Evolutionary conservation across 1,284 basidiomycete genomes (phyloP).

Genomic region (Ustilago hordei): DNA sequence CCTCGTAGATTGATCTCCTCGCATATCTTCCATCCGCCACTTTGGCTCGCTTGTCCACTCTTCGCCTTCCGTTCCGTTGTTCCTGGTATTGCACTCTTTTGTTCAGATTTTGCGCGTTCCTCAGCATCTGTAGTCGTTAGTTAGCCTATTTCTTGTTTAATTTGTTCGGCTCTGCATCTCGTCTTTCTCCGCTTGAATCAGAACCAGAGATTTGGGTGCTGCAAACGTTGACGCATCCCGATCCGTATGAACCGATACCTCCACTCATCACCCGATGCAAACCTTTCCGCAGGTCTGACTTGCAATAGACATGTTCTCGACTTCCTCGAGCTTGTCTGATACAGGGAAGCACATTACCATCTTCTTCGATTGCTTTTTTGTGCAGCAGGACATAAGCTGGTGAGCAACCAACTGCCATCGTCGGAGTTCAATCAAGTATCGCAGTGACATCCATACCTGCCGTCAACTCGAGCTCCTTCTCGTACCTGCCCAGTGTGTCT

Average conservation of each 20-base stretch:
- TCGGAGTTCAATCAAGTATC: conserved; percentile 1
- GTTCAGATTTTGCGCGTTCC: conserved; percentile 17
- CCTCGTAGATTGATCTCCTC: conserved; percentile 26
- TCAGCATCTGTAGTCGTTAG: background rate
- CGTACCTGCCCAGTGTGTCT: conserved; percentile 33
- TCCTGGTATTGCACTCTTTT: conserved; percentile 14
- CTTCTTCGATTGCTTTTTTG: background rate
- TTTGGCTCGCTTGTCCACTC: background rate
- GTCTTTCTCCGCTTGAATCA: background rate
- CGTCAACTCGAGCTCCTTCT: conserved; percentile 33
- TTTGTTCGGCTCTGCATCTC: background rate
- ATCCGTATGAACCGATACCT: background rate
- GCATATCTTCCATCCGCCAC: conserved; percentile 20
- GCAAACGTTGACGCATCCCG: background rate
- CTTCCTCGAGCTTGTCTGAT: background rate
- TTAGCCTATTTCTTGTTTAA: background rate
- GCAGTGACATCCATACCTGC: conserved; percentile 4
- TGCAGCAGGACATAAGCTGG: background rate
- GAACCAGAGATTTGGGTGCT: background rate
- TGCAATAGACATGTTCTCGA: background rate
- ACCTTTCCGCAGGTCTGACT: background rate
- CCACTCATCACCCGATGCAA: background rate
- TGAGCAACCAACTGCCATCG: background rate
- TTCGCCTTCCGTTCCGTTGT: conserved; percentile 16
- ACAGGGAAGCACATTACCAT: background rate